These are phyloP conservation scores for Stachybotrys echinatus DNA, from an alignment of 2,329 filamentous ascomycete species.

Conservation along the genomic window DNA sequence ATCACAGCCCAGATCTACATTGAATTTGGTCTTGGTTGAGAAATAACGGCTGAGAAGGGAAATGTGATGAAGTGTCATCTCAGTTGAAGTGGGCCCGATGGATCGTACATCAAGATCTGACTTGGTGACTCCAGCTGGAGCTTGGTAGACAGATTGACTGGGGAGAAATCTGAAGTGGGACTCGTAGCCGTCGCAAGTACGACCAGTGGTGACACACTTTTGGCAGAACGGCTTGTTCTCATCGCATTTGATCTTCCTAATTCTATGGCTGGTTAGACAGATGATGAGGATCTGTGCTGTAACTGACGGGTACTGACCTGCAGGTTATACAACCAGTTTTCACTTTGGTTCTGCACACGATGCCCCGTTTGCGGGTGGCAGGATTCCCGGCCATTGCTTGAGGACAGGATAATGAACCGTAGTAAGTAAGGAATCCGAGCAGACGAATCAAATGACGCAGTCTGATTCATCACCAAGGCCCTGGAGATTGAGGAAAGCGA, in stretches of 20 bases:
- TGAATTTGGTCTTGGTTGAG: constrained; percentile 35
- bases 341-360: constrained; percentile 21
- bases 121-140: constrained; percentile 1
- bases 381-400: constrained; percentile 14
- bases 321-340: constrained; percentile 38
- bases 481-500: background rate
- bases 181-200: constrained; percentile 36
- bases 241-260: constrained; percentile 32
- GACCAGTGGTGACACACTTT: constrained; percentile 31
- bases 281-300: constrained; percentile 8
- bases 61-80: constrained; percentile 20
- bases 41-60: constrained; percentile 30
- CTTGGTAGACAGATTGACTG: constrained; percentile 9
- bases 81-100: constrained; percentile 11
- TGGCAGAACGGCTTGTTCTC: constrained; percentile 28
- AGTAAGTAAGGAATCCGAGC: constrained; percentile 5
- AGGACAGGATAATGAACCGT: background rate
- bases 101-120: constrained; percentile 10
- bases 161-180: constrained; percentile 27
- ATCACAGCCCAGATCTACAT: constrained; percentile 28
- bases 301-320: constrained; percentile 33
- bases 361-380: constrained; percentile 19
- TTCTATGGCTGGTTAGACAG: constrained; percentile 15
- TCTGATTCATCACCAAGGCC: too few relatives aligned
- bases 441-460: constrained; percentile 8